Base-by-base conservation (phyloP, 2,329 filamentous ascomycete genomes). In the Phyllosticta paracitricarpa region DNA sequence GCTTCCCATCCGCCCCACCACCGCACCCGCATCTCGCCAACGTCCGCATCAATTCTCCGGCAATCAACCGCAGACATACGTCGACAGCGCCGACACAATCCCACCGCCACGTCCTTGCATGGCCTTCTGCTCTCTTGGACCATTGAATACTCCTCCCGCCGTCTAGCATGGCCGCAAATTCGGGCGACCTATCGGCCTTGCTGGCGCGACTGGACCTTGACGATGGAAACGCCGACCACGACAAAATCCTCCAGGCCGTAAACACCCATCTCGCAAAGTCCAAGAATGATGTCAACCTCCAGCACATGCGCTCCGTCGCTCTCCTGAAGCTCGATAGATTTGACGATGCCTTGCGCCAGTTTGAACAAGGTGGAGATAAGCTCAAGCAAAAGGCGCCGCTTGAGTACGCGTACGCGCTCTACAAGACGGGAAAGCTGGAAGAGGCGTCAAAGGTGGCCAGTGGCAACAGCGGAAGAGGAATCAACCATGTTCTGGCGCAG, bases 291-390 rank as follows among this genome's bases (percentile, higher is more conserved):
- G 63, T 78, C 26, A 77, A 83, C 51, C 86, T 87, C 59, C 85
- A 87, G 48, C 86, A 87, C 71, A 87, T 85, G 40, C 86, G 87
- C 63, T 81, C 88, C 14, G 82, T 93, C 54, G 89, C 89, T 24
- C 81, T 94, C 22, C 79, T 94, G 65, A 91, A 91, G 72, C 83
- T 94, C 67, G 90, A 94, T 74, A 87, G 89, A 62, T 94, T 88
- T 73, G 84, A 89, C 62, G 89, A 94, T 72, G 89, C 88, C 54
- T 77, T 91, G 56, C 84, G 84, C 63, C 81, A 84, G 61, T 81
- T 93, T 63, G 82, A 85, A 63, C 83, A 85, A 40, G 84, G 80
- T 19, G 84, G 85, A 56, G 78, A 82, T 62, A 78, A 76, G 65
- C 75, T 92, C 62, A 83, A 86, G 70, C 77, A 82, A 51, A 75